Percentiles rank a stretch among this genome's conserved stretches.
phyloP scores from a whole-genome alignment of 1,284 basidiomycete genomes.

The Malassezia nana region DNA sequence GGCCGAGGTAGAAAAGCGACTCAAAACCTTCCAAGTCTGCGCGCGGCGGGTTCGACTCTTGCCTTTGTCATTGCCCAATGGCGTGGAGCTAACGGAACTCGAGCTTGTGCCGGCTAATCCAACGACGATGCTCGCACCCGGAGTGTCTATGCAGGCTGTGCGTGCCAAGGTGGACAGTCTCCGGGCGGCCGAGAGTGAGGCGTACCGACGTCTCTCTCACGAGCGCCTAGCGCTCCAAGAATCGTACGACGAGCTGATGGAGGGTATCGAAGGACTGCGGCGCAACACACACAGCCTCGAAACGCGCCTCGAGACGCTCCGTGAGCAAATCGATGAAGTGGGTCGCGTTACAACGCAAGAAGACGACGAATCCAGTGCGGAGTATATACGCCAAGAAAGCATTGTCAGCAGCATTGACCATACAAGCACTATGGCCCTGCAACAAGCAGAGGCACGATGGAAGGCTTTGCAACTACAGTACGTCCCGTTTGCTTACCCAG shows the following conservation, averaged over 20 bases:
- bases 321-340: slow-evolving; percentile 9
- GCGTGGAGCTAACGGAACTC: slow-evolving; percentile 26
- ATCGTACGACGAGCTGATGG: slow-evolving; percentile 23
- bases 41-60: slow-evolving; percentile 29
- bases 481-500: not conserved
- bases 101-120: slow-evolving; percentile 21
- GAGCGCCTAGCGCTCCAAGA: slow-evolving; percentile 31
- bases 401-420: slow-evolving; percentile 14
- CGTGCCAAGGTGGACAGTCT: slow-evolving; percentile 24
- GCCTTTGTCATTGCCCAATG: slow-evolving; percentile 24
- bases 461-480: slow-evolving; percentile 8
- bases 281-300: slow-evolving; percentile 22
- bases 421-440: slow-evolving; percentile 11
- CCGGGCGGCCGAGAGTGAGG: slow-evolving; percentile 23
- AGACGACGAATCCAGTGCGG: slow-evolving; percentile 8
- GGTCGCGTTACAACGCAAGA: not conserved
- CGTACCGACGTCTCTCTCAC: slow-evolving; percentile 25
- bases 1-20: slow-evolving; percentile 32
- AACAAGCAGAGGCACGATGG: slow-evolving; percentile 16
- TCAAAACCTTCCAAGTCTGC: slow-evolving; percentile 29
- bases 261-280: slow-evolving; percentile 7
- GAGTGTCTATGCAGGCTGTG: slow-evolving; percentile 29
- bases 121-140: slow-evolving; percentile 29
- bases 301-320: slow-evolving; percentile 5
- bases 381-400: slow-evolving; percentile 12